phyloP scores from a whole-genome alignment of 1,284 basidiomycete genomes.

The Schizopora paradoxa region DNA sequence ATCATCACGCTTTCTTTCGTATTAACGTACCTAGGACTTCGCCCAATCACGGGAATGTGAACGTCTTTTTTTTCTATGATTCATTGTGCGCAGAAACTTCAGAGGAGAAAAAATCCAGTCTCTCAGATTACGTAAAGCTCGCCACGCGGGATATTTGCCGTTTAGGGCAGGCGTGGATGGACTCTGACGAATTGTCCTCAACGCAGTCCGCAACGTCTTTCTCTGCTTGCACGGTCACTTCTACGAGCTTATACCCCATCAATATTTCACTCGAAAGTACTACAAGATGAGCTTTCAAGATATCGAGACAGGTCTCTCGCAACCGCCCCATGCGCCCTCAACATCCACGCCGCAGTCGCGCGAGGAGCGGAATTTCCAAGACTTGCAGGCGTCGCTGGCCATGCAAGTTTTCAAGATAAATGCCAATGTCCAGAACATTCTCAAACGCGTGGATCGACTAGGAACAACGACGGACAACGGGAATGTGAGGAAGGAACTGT shows the following conservation, averaged over 20 bases:
- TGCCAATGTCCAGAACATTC: slow-evolving; percentile 91
- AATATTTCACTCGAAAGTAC: neutral
- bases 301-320: slow-evolving; percentile 59
- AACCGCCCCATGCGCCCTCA: slow-evolving; percentile 38
- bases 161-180: too few relatives aligned
- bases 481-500: slow-evolving; percentile 75
- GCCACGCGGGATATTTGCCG: too few relatives aligned
- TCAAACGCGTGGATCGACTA: slow-evolving; percentile 88
- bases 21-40: too few relatives aligned
- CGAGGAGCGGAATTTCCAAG: slow-evolving; percentile 70
- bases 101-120: too few relatives aligned
- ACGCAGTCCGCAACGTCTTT: neutral
- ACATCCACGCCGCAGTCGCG: slow-evolving; percentile 42
- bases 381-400: slow-evolving; percentile 80
- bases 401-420: slow-evolving; percentile 99
- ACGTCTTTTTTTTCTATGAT: neutral
- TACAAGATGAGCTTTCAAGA: slow-evolving; percentile 72
- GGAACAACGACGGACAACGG: slow-evolving; percentile 77
- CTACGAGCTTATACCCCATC: neutral
- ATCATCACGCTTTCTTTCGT: too few relatives aligned
- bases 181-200: too few relatives aligned
- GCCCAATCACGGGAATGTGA: too few relatives aligned
- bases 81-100: neutral
- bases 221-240: neutral
- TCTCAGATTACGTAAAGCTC: too few relatives aligned